Evolutionary conservation across 2,329 filamentous ascomycete genomes (phyloP), one percentile per base, ranked within the genome.

Genomic region (Graphilbum sp.): DNA sequence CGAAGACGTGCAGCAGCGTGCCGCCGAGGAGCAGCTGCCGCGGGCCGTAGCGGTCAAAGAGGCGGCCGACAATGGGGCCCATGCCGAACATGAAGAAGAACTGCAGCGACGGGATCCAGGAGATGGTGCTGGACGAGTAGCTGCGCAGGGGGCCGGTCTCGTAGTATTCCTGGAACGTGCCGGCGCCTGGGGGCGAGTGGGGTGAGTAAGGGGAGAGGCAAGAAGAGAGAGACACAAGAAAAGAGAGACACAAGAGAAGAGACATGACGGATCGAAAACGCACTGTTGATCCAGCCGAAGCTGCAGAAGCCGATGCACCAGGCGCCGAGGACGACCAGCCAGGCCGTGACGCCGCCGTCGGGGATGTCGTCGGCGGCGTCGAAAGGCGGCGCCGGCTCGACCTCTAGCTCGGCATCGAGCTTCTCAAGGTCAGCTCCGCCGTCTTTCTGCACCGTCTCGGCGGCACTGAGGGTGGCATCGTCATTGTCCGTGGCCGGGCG

Each of bases 1-100:
- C 63, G 32, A 75, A 64, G 18, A 75, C 60, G 45, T 70, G 63
- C 42, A 70, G 49, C 42, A 70, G 53, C 3, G 61, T 62, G 11
- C 69, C 69, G 25, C 54, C 46, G 2, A 67, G 21, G 3, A 72
- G 50, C 3, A 77, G 51, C 30, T 58, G 59, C 25, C 62, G 61
- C 1, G 73, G 69, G 0, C 74, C 74, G 43, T 70, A 66, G 43
- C 61, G 66, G 46, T 79, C 75, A 46, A 68, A 76, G 3, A 75
- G 44, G 36, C 40, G 43, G 44, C 78, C 78, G n/a, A 75, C 64
- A 8, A 81, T 47, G 0, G 74, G 72, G 0, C 75, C 38, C 47
- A 58, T 52, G 19, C 50, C 57, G 48, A 69, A 67, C 60, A 78
- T 63, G 49, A 71, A 46, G 16, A 46, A 46, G 36, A 45, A 39